Percentiles rank a stretch among this genome's conserved stretches.
Evolutionary conservation across 495 filamentous ascomycete species (phyloP).

Genomic region (Neurospora hispaniola): DNA sequence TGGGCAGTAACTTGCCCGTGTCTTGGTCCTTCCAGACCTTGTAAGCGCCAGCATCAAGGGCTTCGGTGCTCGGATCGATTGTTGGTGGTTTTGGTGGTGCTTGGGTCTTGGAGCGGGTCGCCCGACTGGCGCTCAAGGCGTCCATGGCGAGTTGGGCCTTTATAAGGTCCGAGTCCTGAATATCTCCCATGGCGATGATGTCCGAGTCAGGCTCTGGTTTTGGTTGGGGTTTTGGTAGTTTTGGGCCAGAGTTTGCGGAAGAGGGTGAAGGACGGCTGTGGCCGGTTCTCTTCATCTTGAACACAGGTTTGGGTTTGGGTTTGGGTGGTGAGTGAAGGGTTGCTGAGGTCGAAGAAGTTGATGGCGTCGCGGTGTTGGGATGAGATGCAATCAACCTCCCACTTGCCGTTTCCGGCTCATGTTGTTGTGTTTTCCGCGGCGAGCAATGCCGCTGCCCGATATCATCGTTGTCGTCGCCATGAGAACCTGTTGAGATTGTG

Average conservation of each 20-base stretch:
- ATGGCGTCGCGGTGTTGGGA: not conserved
- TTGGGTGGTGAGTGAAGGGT: not conserved
- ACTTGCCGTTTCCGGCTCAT: not conserved
- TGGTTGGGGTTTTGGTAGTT: not conserved
- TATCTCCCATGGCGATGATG: not conserved
- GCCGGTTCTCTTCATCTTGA: constrained; percentile 14
- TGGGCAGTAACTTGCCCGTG: not conserved
- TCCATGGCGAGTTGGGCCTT: not conserved
- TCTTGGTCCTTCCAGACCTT: not conserved
- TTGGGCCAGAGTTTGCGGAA: not conserved
- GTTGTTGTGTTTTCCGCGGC: not conserved
- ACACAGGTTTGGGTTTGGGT: constrained; percentile 4
- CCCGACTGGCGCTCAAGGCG: not conserved
- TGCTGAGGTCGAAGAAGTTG: not conserved
- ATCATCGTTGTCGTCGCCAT: not conserved
- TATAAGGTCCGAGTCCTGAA: not conserved
- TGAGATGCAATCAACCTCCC: not conserved
- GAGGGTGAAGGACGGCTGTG: constrained; percentile 5
- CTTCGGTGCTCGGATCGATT: not conserved
- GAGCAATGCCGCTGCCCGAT: not conserved
- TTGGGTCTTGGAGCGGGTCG: not conserved
- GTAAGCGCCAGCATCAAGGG: not conserved
- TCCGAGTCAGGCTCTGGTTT: not conserved
- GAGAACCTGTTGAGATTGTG: not conserved
- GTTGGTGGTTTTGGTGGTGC: not conserved